Evolutionary conservation across 202 grass and related monocot species (phyloP).

Genomic region (Zizania palustris): DNA sequence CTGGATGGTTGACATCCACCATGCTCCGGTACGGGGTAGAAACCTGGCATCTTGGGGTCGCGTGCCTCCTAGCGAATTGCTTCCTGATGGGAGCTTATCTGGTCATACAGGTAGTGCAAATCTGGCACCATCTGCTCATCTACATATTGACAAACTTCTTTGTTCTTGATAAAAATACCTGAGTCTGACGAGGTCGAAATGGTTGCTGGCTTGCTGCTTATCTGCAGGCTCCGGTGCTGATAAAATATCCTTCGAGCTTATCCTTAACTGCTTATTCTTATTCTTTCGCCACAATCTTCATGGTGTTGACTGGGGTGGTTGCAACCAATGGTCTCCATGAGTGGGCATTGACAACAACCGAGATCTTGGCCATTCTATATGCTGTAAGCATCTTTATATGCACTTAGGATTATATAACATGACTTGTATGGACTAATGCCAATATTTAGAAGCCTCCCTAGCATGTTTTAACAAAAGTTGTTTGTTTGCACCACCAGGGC

Average conservation of each 20-base stretch:
- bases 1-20: slow-evolving; percentile 42
- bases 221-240: slow-evolving; percentile 74
- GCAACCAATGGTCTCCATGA: slow-evolving; percentile 68
- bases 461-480: slow-evolving; percentile 33
- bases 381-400: slow-evolving; percentile 58
- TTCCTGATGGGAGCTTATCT: slow-evolving; percentile 92
- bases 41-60: slow-evolving; percentile 69
- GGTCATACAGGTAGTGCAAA: slow-evolving; percentile 72
- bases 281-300: slow-evolving; percentile 74
- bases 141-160: too few species aligned
- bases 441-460: background rate
- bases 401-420: background rate
- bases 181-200: background rate
- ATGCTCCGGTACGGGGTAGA: slow-evolving; percentile 41
- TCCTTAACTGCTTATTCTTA: slow-evolving; percentile 94
- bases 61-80: slow-evolving; percentile 85
- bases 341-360: slow-evolving; percentile 69
- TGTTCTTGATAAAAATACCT: background rate
- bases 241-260: slow-evolving; percentile 82
- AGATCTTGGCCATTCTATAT: slow-evolving; percentile 76
- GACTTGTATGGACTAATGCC: background rate
- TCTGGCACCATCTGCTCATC: background rate
- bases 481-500: slow-evolving; percentile 58
- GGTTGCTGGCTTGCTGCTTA: background rate
- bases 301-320: slow-evolving; percentile 72